These are phyloP conservation scores for Colletotrichum tamarilloi DNA, from an alignment of 2,329 filamentous ascomycete species.

Conservation along the genomic window DNA sequence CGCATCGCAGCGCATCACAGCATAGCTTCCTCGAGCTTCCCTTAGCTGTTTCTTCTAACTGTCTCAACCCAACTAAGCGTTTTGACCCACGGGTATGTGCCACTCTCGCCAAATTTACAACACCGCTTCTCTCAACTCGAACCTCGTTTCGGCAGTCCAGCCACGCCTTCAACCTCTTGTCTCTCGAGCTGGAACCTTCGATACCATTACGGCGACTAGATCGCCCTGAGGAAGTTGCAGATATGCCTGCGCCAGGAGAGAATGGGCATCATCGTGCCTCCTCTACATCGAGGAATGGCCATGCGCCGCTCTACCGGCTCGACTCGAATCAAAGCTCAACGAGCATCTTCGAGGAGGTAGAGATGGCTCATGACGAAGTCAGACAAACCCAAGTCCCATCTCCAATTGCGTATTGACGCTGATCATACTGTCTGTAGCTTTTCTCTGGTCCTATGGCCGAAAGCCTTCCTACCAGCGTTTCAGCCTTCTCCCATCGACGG, in stretches of 20 bases:
- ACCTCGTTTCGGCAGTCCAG: not conserved
- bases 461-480: slow-evolving; percentile 92
- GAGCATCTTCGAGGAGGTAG: slow-evolving; percentile 93
- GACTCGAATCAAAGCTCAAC: slow-evolving; percentile 78
- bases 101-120: not conserved
- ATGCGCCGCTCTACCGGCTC: slow-evolving; percentile 67
- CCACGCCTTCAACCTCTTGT: not conserved
- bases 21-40: not conserved
- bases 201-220: not conserved
- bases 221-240: not conserved
- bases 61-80: not conserved
- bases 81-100: not conserved
- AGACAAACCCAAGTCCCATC: not conserved
- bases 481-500: slow-evolving; percentile 90
- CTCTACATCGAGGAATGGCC: slow-evolving; percentile 27
- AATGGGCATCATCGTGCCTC: slow-evolving; percentile 21
- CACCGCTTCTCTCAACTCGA: not conserved
- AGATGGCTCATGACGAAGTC: slow-evolving; percentile 98
- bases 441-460: slow-evolving; percentile 95
- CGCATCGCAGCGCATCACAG: not conserved
- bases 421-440: slow-evolving; percentile 57
- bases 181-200: slow-evolving; percentile 2
- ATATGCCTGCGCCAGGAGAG: slow-evolving; percentile 14
- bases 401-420: not conserved
- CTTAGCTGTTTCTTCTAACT: too few relatives aligned